A percentile compares a stretch with the other conserved stretches of the same genome.
phyloP scores from a whole-genome alignment of 2,329 filamentous ascomycete genomes.

The Calycina herbarum region DNA sequence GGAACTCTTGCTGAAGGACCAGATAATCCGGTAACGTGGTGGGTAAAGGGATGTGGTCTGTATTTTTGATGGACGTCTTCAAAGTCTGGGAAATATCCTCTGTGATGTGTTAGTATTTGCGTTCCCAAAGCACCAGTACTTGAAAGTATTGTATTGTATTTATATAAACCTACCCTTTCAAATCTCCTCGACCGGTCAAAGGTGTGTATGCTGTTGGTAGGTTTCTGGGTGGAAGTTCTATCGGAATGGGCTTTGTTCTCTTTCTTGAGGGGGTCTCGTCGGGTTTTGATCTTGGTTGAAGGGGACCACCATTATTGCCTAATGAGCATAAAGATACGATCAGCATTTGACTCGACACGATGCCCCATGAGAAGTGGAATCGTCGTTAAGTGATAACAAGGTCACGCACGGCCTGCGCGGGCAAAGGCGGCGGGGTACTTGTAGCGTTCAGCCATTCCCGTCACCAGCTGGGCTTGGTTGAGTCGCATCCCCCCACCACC shows the following conservation, averaged over 20 bases:
- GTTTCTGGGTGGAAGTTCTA: conserved; percentile 46
- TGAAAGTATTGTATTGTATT: background rate
- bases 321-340: conserved; percentile 8
- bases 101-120: conserved; percentile 34
- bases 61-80: conserved; percentile 44
- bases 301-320: conserved; percentile 14
- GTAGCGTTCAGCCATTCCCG: conserved; percentile 21
- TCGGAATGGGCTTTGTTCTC: conserved; percentile 53
- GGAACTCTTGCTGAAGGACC: background rate
- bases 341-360: conserved; percentile 6
- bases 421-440: conserved; percentile 20
- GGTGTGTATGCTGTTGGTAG: conserved; percentile 45
- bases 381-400: conserved; percentile 5
- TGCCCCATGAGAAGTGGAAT: conserved; percentile 4
- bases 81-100: conserved; percentile 61
- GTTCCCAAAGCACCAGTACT: background rate
- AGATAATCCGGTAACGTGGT: conserved; percentile 5
- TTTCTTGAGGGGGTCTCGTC: conserved; percentile 28
- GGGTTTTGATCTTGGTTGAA: conserved; percentile 1
- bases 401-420: conserved; percentile 1
- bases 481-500: background rate
- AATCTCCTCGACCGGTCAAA: conserved; percentile 58
- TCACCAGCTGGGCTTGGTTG: conserved; percentile 8
- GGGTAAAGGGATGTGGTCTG: conserved; percentile 15
- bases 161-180: conserved; percentile 52